A percentile compares a stretch with the other conserved stretches of the same genome.
Conservation (phyloP, 1,284 basidiomycete species). For the Mycena citricolor region DNA sequence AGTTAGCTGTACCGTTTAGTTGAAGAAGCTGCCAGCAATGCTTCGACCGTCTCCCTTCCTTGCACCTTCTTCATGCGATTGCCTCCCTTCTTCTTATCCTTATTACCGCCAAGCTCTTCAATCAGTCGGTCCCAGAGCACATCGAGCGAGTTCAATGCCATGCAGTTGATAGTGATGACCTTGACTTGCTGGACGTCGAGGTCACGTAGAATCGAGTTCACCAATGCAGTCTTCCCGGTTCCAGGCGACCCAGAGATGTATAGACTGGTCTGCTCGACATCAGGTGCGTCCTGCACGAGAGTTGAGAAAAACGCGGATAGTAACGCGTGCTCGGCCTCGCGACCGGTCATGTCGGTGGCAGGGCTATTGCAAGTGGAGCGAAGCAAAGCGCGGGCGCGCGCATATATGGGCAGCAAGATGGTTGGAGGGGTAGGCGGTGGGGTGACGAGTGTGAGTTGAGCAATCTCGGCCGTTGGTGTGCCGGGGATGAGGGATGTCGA, state of each 20-base stretch:
- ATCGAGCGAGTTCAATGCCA: slow-evolving; percentile 65
- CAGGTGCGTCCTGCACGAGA: slow-evolving; percentile 40
- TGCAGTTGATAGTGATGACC: slow-evolving; percentile 70
- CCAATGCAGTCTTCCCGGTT: slow-evolving; percentile 79
- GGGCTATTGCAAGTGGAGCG: slow-evolving; percentile 63
- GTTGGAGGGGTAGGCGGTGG: slow-evolving; percentile 62
- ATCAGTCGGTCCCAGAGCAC: slow-evolving; percentile 68
- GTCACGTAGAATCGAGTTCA: slow-evolving; percentile 59
- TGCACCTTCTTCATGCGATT: slow-evolving; percentile 41
- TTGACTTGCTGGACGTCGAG: slow-evolving; percentile 42
- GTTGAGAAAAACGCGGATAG: slow-evolving; percentile 59
- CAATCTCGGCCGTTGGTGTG: slow-evolving; percentile 43
- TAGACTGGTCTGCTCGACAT: slow-evolving; percentile 42
- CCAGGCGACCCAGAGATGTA: slow-evolving; percentile 82
- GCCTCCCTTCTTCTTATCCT: slow-evolving; percentile 34
- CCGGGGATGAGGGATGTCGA: slow-evolving; percentile 46
- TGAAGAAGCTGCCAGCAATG: slow-evolving; percentile 37
- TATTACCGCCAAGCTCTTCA: slow-evolving; percentile 48
- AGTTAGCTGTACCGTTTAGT: slow-evolving; percentile 54
- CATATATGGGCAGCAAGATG: slow-evolving; percentile 55
- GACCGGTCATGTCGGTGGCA: slow-evolving; percentile 55
- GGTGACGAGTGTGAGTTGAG: slow-evolving; percentile 49
- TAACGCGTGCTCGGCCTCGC: slow-evolving; percentile 55
- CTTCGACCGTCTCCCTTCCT: slow-evolving; percentile 46
- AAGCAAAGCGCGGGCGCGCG: slow-evolving; percentile 64